Percentiles rank a stretch among this genome's conserved stretches.
Conservation (phyloP, 2,329 filamentous ascomycete genomes). For the Fusarium sp. region DNA sequence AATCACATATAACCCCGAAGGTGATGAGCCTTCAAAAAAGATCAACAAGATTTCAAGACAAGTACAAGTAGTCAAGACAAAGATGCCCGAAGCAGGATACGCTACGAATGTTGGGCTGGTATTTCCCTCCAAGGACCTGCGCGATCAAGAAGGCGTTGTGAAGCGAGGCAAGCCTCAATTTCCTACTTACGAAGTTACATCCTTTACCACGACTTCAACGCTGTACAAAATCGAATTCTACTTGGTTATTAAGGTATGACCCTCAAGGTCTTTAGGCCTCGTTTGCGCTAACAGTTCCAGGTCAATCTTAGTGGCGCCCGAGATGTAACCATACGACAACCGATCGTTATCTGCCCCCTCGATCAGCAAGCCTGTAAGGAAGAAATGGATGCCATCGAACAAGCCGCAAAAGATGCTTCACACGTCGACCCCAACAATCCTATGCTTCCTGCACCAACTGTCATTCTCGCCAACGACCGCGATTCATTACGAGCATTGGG, state of each 20-base stretch:
- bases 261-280: not conserved
- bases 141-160: conserved; percentile 89
- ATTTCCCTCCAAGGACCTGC: conserved; percentile 88
- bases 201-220: conserved; percentile 93
- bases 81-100: conserved; percentile 90
- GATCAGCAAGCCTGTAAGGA: conserved; percentile 97
- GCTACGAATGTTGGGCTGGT: conserved; percentile 92
- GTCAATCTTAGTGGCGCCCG: conserved; percentile 88
- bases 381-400: conserved; percentile 98
- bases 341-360: conserved; percentile 94
- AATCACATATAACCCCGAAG: conserved; percentile 98
- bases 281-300: conserved; percentile 61
- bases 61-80: conserved; percentile 82
- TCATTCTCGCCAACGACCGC: conserved; percentile 82
- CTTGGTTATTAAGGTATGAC: conserved; percentile 85
- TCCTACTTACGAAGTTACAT: conserved; percentile 87
- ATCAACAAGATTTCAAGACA: conserved; percentile 88
- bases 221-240: conserved; percentile 99
- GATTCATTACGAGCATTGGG: conserved; percentile 72
- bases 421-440: conserved; percentile 89
- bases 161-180: conserved; percentile 88
- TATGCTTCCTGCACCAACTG: conserved; percentile 87
- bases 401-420: conserved; percentile 92
- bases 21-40: conserved; percentile 93
- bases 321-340: conserved; percentile 89